Evolutionary conservation across 1,139 yeast genomes (phyloP), one percentile per base, ranked within the genome.

Genomic region (Starmera stellimalicola): DNA sequence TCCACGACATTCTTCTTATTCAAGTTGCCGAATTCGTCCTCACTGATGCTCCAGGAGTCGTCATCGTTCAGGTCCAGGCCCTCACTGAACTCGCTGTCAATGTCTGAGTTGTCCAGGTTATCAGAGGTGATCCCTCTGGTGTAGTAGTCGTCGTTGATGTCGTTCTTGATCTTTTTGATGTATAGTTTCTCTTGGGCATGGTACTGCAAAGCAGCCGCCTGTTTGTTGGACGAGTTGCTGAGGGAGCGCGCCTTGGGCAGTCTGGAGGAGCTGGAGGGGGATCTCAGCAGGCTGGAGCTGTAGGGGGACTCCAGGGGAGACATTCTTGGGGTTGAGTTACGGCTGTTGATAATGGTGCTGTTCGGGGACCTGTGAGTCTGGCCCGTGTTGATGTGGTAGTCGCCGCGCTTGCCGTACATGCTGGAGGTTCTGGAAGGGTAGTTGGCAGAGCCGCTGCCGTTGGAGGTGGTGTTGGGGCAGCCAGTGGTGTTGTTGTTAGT

Each of bases 111-210:
- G 12, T 45, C 48, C 16, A 43, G 52, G 5, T 54, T 47, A 15
- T 55, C 59, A 5, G 62, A 52, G 1, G 58, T 53, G 31, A 76
- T 72, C 3, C 79, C 80, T 44, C 73, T 73, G 6, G 81, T 76
- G 47, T 76, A 75, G 49, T 77, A 79, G 44, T 81, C 94, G 51
- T 82, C 85, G 10, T 63, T 70, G 31, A 67, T 58, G 45, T 74
- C 81, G 44, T 77, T 77, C 37, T 73, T 68, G 48, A 83, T 70
- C 49, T 74, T 73, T 38, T 71, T 70, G 36, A 83, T 55, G 51
- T 83, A 83, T 1, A 77, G 73, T 46, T 70, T 68, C 52, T 83
- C 94, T 48, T 82, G 91, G 3, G 77, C 44, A 4, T 54, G 45
- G 33, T 58, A 58, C 33, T 55, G 58, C 28, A 38, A 18, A 22